Conservation (phyloP, 2,329 filamentous ascomycete species). For the Ramichloridium luteum region DNA sequence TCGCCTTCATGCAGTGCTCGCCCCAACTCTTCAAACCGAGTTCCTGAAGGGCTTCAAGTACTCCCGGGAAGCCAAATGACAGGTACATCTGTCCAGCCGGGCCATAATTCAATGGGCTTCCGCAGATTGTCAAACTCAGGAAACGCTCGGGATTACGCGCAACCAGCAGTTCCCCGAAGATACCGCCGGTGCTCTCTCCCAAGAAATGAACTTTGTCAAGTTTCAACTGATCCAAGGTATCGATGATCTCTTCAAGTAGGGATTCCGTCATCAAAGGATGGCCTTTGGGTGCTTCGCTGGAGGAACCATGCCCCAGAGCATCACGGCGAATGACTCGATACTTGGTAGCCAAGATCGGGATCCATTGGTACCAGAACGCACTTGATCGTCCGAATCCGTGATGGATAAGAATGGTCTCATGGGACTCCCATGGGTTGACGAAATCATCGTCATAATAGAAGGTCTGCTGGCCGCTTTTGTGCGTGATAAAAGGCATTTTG, state of each 20-base stretch:
- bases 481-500: slow-evolving; percentile 13
- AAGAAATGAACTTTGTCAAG: slow-evolving; percentile 25
- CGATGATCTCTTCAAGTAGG: slow-evolving; percentile 23
- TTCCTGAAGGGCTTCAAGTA: slow-evolving; percentile 21
- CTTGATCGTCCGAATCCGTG: slow-evolving; percentile 27
- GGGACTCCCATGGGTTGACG: slow-evolving; percentile 23
- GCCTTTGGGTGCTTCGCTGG: slow-evolving; percentile 14
- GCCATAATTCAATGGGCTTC: slow-evolving; percentile 21
- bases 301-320: slow-evolving; percentile 25
- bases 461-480: slow-evolving; percentile 22
- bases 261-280: slow-evolving; percentile 20
- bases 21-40: slow-evolving; percentile 25
- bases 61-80: slow-evolving; percentile 19
- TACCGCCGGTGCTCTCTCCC: slow-evolving; percentile 26
- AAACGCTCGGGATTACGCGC: slow-evolving; percentile 22
- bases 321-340: slow-evolving; percentile 26
- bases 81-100: slow-evolving; percentile 23
- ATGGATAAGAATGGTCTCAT: slow-evolving; percentile 26
- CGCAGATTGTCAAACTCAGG: slow-evolving; percentile 23
- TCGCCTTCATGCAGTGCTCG: slow-evolving; percentile 19
- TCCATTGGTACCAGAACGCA: slow-evolving; percentile 28
- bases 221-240: slow-evolving; percentile 25
- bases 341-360: slow-evolving; percentile 21
- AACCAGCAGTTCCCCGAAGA: slow-evolving; percentile 25
- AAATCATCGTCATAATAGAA: slow-evolving; percentile 22